Evolutionary conservation across 495 filamentous ascomycete species (phyloP), one percentile per base, ranked within the genome.

Genomic region (Polyplosphaeria fusca): DNA sequence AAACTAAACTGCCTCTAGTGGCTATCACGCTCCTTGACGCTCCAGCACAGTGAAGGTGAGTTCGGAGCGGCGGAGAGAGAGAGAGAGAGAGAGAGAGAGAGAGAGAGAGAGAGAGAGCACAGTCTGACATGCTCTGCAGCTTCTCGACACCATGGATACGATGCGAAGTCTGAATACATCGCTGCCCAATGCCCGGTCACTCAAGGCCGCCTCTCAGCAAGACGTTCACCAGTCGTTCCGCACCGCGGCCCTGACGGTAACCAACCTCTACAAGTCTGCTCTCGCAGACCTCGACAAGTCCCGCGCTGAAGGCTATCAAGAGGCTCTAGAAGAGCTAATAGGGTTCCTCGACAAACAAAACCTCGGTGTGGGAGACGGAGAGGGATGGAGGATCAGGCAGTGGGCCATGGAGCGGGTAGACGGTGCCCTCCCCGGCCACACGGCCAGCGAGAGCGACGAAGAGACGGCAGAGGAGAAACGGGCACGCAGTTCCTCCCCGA

Each of bases 211-310:
- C 30, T 7, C 30, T 35, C 30, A 35, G 30, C 88, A 91, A 67
- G 79, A 93, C 66, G 82, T 96, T 37, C 80, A 95, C 42, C 85
- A 91, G 47, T 83, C 88, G 48, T 99, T 99, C 79, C 91, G 87
- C 68, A 80, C 85, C 32, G 94, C 94, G 20, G 94, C 94, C 13
- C 77, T 96, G 19, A 95, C 94, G 2, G 91, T 97, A 47, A 97
- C 94, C 42, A 92, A 91, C 60, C 84, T 99, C 25, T 97, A 96
- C 74, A 96, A 95, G 70, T 88, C 84, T 47, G 90, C 92, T 14
- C 85, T 86, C 1, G 76, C 81, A 48, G 86, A 89, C 19, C 83
- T 88, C 61, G 76, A 82, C n/a, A 84, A 86, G 58, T 79, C 90
- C 16, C 82, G 84, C 20, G 73, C 79, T 9, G 82, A 87, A 35